These are phyloP conservation scores for Eucalyptus pauciflora DNA, from an alignment of 345 rosid species.

Conservation along the genomic window DNA sequence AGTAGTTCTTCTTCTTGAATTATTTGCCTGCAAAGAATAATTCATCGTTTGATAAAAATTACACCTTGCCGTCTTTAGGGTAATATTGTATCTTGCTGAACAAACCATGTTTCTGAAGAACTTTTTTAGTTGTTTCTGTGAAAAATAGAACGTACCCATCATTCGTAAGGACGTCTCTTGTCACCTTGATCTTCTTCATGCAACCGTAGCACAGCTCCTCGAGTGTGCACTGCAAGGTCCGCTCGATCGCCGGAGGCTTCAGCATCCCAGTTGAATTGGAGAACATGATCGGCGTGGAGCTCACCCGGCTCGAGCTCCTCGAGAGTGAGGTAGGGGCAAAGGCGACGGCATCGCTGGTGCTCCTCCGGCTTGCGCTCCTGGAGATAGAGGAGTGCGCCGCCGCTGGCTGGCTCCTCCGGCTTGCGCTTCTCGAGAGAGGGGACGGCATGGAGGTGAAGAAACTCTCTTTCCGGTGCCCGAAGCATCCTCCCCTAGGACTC, in stretches of 20 bases:
- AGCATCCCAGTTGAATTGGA: slow-evolving; percentile 52
- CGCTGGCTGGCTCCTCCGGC: neutral
- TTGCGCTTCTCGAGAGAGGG: slow-evolving; percentile 18
- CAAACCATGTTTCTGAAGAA: neutral
- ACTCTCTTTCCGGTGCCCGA: neutral
- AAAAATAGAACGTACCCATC: slow-evolving; percentile 35
- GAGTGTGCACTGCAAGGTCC: slow-evolving; percentile 63
- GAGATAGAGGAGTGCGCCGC: neutral
- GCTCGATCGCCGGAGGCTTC: slow-evolving; percentile 52
- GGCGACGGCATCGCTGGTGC: neutral
- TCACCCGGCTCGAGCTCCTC: slow-evolving; percentile 21
- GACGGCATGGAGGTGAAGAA: neutral
- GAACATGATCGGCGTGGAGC: slow-evolving; percentile 52
- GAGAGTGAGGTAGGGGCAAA: neutral
- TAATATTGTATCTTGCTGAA: neutral
- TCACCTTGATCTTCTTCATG: slow-evolving; percentile 61
- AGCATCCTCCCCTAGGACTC: neutral
- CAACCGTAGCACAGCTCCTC: slow-evolving; percentile 82
- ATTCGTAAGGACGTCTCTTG: slow-evolving; percentile 51
- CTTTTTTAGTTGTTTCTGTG: neutral
- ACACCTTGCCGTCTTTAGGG: neutral
- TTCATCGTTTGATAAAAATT: neutral
- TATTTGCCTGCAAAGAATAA: slow-evolving; percentile 16
- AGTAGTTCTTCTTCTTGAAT: slow-evolving; percentile 51
- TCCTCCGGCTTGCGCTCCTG: slow-evolving; percentile 7